Conservation (phyloP, 495 filamentous ascomycete genomes). For the Penicillium soppii region DNA sequence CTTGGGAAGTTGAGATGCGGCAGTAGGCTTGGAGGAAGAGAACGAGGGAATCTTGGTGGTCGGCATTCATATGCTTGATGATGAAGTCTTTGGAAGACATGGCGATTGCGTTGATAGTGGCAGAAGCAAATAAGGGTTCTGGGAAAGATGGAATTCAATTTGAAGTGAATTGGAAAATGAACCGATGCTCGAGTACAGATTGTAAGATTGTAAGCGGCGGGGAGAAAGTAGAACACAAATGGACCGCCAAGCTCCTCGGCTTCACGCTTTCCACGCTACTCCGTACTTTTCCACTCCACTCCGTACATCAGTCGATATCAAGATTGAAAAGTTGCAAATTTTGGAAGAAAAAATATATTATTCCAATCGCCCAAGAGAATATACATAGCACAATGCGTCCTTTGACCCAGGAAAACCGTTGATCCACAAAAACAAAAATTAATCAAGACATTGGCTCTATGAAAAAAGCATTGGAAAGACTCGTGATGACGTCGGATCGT, state of each 20-base stretch:
- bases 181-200: background rate
- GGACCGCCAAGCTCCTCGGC: background rate
- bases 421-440: background rate
- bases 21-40: conserved; percentile 66
- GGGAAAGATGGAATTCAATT: background rate
- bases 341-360: background rate
- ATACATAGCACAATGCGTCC: conserved; percentile 3
- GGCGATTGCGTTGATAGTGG: background rate
- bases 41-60: conserved; percentile 65
- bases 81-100: conserved; percentile 58
- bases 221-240: background rate
- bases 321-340: background rate
- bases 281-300: background rate
- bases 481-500: conserved; percentile 9
- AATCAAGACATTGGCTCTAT: conserved; percentile 9
- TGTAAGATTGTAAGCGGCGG: background rate
- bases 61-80: conserved; percentile 76
- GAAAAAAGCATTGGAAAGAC: conserved; percentile 5
- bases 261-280: background rate
- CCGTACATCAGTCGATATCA: background rate
- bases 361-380: background rate
- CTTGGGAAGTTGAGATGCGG: conserved; percentile 43
- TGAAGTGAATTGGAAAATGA: background rate
- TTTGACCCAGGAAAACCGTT: background rate
- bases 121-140: background rate